phyloP scores from a whole-genome alignment of 495 filamentous ascomycete species.

The Pyronema domesticum region DNA sequence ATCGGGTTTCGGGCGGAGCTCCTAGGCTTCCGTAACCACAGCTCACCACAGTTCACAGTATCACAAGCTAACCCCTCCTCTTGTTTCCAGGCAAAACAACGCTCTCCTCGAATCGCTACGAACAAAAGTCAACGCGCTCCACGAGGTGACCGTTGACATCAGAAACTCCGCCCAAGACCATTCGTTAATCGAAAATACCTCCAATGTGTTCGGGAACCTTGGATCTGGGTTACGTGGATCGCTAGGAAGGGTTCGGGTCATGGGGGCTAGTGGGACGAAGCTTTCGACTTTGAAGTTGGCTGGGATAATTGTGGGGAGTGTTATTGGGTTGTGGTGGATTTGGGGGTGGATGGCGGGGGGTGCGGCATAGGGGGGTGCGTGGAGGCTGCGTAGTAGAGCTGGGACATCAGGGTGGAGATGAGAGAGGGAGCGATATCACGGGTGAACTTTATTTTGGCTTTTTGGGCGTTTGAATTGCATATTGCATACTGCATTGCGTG shows the following conservation, averaged over 20 bases:
- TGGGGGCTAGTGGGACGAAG: conserved; percentile 81
- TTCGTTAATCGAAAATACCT: conserved; percentile 62
- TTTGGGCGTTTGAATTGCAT: neutral
- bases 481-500: too few relatives aligned
- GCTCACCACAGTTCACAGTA: too few relatives aligned
- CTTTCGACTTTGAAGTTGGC: conserved; percentile 77
- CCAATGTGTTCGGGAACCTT: neutral
- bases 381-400: too few relatives aligned
- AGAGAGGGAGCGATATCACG: neutral
- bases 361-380: too few relatives aligned
- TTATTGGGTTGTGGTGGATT: conserved; percentile 58
- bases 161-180: conserved; percentile 85
- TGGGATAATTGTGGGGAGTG: conserved; percentile 57
- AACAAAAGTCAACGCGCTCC: conserved; percentile 74
- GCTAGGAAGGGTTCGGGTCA: conserved; percentile 37
- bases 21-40: too few relatives aligned
- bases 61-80: neutral
- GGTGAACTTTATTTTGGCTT: neutral
- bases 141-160: conserved; percentile 95
- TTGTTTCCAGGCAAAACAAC: conserved; percentile 57
- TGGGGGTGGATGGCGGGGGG: conserved; percentile 47
- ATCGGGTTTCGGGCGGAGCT: too few relatives aligned
- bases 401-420: neutral
- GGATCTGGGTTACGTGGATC: neutral
- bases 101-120: conserved; percentile 81